Evolutionary conservation across 176 grass and related monocot genomes (phyloP), one percentile per base, ranked within the genome.

Genomic region (Rhynchospora breviuscula): DNA sequence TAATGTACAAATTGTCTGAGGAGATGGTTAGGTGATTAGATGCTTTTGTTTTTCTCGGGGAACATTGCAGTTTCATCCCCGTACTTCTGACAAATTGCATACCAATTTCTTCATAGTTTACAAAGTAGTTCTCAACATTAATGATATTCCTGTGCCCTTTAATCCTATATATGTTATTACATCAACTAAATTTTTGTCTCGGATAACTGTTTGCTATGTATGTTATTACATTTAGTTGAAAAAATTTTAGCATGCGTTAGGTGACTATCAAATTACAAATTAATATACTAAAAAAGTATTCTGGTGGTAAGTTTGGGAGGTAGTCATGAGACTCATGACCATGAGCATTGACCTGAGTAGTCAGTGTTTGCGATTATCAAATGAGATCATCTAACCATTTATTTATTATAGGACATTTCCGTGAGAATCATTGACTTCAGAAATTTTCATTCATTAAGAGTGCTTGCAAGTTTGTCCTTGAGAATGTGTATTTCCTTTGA

Each of bases 11-110:
- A 69, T 84, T 69, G 67, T 84, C 10, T 63, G 21, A 72, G n/a
- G 3, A 2, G 13, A 35, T 40, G 22, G 63, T 84, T 33, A 43
- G 65, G 12, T 35, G 19, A 45, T 57, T 18, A 40, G 63, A 47
- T 44, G 56, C 33, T 45, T 59, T 44, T 22, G 9, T 62, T 68
- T 23, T 54, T 25, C 67, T 44, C 31, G 57, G 10, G 22, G 31
- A 4, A 78, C 44, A 58, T 78, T 85, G 53, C 51, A 74, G 17
- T 25, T 13, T 46, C 18, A 53, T 60, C 12, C 33, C 67, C 21
- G 52, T 76, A 22, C 56, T 60, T 75, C 45, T 77, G 17, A 2
- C 2, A 61, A 77, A 77, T 76, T 84, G 69, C 70, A 74, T 10
- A 74, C 22, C 22, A 47, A 45, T 40, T 5, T 18, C 69, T 47